Base-by-base conservation (phyloP, 2,329 filamentous ascomycete genomes). In the Xylaria sp. region DNA sequence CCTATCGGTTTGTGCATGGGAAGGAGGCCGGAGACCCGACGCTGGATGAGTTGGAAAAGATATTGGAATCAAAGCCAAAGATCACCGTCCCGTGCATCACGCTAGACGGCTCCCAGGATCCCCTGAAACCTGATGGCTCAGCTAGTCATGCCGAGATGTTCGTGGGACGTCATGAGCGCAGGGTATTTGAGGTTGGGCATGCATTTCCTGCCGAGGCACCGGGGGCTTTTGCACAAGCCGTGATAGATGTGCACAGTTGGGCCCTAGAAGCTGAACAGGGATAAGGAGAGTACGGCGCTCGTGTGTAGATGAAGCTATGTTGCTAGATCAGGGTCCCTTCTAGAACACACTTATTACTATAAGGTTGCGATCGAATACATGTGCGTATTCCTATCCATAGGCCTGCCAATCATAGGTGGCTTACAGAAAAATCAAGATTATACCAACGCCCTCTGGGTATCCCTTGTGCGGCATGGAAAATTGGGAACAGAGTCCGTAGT, bases 71-170 rank as follows among this genome's bases (percentile, higher is more conserved):
- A 15, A 49, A 19, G 29, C 62, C 58, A n/a, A 64, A 52, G 38
- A 62, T 64, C 29, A 40, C 35, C 19, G 58, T 64, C 8, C 62
- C 62, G 27, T 64, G 58, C 27, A 48, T 64, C 37, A 64, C 58
- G n/a, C 58, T 64, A 3, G 62, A 64, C 31, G 62, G 62, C 13
- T 51, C 48, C 0, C 48, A 19, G n/a, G 62, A 64, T 23, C 62
- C 62, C 10, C 38, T 64, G 15, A 64, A 64, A n/a, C 62, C 62
- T 6, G 58, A 49, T 1, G 58, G 58, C 3, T 62, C 62, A 31
- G 62, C 58, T 8, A 23, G 31, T 31, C 62, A 64, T 47, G 58
- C 43, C 11, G 43, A 41, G 13, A 61, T 62, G 58, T 64, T 64
- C n/a, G 49, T 37, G 10, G 54, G 37, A 11, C 52, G 58, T 10